These are phyloP conservation scores for Leptomonas pyrrhocoris DNA, from an alignment of 208 protist genomes.

Conservation along the genomic window DNA sequence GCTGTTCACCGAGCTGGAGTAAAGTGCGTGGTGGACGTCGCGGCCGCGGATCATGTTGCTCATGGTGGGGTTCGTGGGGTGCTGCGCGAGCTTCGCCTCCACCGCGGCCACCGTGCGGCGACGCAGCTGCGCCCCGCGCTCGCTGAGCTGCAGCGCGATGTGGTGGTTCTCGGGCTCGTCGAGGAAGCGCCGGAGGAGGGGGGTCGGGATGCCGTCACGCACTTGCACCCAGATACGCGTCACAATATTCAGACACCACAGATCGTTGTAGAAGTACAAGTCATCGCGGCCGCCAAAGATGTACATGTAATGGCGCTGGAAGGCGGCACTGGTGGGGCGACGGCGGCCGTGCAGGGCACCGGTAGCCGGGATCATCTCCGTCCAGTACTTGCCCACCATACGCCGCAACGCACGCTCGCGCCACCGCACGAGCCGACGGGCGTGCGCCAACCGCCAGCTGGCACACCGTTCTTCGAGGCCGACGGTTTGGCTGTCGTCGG, in stretches of 20 bases:
- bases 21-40: constrained; percentile 30
- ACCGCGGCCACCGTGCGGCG: constrained; percentile 8
- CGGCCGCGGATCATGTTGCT: constrained; percentile 10
- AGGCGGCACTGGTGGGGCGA: constrained; percentile 50
- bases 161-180: constrained; percentile 30
- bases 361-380: constrained; percentile 24
- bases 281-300: constrained; percentile 73
- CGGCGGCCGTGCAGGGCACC: constrained; percentile 46
- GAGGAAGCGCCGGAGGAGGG: constrained; percentile 49
- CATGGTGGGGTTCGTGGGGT: not conserved
- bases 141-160: constrained; percentile 32
- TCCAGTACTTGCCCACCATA: constrained; percentile 41
- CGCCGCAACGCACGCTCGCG: constrained; percentile 8
- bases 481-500: not conserved
- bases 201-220: constrained; percentile 44
- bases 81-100: constrained; percentile 26
- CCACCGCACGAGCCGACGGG: constrained; percentile 22
- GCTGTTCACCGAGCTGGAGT: constrained; percentile 38
- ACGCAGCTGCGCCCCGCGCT: constrained; percentile 30
- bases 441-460: constrained; percentile 19
- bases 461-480: constrained; percentile 14
- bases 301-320: constrained; percentile 56
- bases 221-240: constrained; percentile 68
- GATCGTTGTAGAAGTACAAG: constrained; percentile 68
- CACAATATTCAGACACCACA: constrained; percentile 66